Evolutionary conservation across 495 filamentous ascomycete genomes (phyloP).

Genomic region (Podospora pseudopauciseta): DNA sequence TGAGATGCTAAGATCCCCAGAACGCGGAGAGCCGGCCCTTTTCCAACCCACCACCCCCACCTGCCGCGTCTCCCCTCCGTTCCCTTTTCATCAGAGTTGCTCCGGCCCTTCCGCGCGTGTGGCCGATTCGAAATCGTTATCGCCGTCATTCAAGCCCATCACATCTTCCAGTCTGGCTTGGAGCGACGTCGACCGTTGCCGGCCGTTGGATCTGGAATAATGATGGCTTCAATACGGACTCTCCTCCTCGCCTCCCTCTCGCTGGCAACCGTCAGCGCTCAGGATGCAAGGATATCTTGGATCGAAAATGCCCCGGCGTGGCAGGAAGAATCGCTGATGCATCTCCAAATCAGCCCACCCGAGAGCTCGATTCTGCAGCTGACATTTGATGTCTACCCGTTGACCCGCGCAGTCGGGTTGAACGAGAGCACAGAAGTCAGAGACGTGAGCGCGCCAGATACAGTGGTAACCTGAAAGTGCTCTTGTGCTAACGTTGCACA

Average conservation of each 20-base stretch:
- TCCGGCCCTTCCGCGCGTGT: constrained; percentile 4
- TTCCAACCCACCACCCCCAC: constrained; percentile 20
- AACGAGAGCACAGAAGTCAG: constrained; percentile 33
- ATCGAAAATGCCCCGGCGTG: constrained; percentile 29
- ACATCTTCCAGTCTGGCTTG: constrained; percentile 27
- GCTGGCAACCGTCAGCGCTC: constrained; percentile 22
- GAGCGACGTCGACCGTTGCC: constrained; percentile 44
- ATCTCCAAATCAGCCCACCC: constrained; percentile 29
- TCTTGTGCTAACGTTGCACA: constrained; percentile 12
- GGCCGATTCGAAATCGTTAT: constrained; percentile 26
- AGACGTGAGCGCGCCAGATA: constrained; percentile 22
- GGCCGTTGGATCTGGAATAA: constrained; percentile 27
- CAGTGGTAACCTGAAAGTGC: constrained; percentile 10
- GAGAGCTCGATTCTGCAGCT: constrained; percentile 28
- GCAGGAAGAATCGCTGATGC: constrained; percentile 35
- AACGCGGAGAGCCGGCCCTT: background rate
- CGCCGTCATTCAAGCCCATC: background rate
- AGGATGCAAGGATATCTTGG: constrained; percentile 30
- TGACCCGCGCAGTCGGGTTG: constrained; percentile 36
- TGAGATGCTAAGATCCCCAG: constrained; percentile 7
- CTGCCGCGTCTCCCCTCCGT: constrained; percentile 2
- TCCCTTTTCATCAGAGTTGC: constrained; percentile 13
- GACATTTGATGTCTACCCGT: constrained; percentile 39
- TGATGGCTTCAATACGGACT: constrained; percentile 31
- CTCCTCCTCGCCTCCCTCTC: constrained; percentile 25